Evolutionary conservation across 306 rosid genomes (phyloP).

Genomic region (Dryas alaskensis): DNA sequence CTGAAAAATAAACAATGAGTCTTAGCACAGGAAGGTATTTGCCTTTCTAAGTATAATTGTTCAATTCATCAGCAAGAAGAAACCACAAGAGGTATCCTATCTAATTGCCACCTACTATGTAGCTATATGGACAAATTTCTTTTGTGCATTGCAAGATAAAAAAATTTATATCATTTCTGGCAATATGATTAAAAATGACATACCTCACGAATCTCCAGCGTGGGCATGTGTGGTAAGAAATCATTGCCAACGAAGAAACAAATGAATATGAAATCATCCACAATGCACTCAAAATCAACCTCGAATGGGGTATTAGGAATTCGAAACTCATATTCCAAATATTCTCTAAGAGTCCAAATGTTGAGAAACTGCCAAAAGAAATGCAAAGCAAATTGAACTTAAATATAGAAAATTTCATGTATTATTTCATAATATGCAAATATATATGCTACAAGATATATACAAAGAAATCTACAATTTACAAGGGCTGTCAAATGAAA

Average conservation of each 20-base stretch:
- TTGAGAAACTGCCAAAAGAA: constrained; percentile 65
- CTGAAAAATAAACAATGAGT: constrained; percentile 37
- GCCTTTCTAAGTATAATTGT: background rate
- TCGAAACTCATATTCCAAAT: constrained; percentile 79
- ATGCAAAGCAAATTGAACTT: background rate
- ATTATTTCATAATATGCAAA: background rate
- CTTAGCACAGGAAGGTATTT: background rate
- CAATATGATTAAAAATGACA: constrained; percentile 10
- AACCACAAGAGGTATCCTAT: background rate
- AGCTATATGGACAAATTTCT: background rate
- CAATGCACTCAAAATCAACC: constrained; percentile 77
- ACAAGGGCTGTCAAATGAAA: background rate
- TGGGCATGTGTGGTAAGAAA: constrained; percentile 98
- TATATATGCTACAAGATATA: background rate
- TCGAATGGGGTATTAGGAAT: constrained; percentile 69
- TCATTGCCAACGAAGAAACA: constrained; percentile 98
- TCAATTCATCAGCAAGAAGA: background rate
- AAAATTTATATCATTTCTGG: background rate
- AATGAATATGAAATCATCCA: constrained; percentile 93
- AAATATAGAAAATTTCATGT: background rate
- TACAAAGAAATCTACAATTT: background rate
- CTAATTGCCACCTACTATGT: background rate
- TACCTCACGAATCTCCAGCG: constrained; percentile 97
- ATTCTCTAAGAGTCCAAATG: constrained; percentile 94
- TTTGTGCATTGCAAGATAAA: background rate